Conservation (phyloP, 225 moss, liverwort and hornwort species). For the Asterella californica region DNA sequence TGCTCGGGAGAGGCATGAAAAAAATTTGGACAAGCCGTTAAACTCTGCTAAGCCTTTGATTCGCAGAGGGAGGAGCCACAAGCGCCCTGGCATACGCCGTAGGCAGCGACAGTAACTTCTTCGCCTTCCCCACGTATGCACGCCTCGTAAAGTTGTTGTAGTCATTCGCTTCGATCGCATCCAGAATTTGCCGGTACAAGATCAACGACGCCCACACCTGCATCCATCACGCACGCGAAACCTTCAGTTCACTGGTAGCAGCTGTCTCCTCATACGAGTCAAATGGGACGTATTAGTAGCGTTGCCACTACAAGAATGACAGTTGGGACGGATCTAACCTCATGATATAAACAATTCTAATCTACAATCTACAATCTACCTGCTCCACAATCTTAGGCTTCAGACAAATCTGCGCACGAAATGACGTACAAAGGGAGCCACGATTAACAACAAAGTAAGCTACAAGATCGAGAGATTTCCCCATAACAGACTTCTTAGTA, state of each 20-base stretch:
- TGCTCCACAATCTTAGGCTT: too few species aligned
- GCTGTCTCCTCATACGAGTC: too few species aligned
- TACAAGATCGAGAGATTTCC: too few species aligned
- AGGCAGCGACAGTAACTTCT: conserved; percentile 69
- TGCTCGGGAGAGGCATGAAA: not conserved
- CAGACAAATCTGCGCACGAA: too few species aligned
- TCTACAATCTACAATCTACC: too few species aligned
- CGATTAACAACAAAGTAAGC: too few species aligned
- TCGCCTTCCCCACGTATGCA: conserved; percentile 87
- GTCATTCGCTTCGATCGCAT: conserved; percentile 75
- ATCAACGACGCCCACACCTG: conserved; percentile 96
- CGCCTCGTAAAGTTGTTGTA: conserved; percentile 86
- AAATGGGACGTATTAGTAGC: too few species aligned
- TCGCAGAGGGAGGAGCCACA: conserved; percentile 54
- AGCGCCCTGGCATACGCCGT: conserved; percentile 73
- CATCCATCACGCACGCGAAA: not conserved
- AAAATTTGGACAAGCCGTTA: conserved; percentile 3
- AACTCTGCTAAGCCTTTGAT: conserved; percentile 42
- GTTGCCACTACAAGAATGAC: too few species aligned
- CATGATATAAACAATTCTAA: not conserved
- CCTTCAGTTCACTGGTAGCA: not conserved
- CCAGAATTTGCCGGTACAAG: conserved; percentile 78
- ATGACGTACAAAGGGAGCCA: too few species aligned
- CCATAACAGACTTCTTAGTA: too few species aligned
- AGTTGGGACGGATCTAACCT: too few species aligned